Evolutionary conservation across 768 basidiomycete species (phyloP).

Genomic region (Trametes maxima): DNA sequence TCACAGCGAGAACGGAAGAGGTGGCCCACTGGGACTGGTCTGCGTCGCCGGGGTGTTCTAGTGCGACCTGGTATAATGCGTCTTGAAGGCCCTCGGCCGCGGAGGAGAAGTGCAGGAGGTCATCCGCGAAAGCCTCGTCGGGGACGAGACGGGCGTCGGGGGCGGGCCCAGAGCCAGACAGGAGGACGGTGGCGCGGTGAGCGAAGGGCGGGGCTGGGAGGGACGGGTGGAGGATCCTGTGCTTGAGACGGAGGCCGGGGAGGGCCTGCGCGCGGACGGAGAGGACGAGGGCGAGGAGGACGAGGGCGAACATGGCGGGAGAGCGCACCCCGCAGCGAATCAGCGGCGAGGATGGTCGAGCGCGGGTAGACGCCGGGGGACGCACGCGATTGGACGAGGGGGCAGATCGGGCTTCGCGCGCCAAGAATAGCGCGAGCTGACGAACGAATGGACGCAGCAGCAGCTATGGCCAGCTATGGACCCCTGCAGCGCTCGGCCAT

Average conservation of each 20-base stretch:
- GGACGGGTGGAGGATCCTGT: constrained; percentile 56
- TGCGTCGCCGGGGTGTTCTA: constrained; percentile 49
- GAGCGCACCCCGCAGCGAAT: constrained; percentile 11
- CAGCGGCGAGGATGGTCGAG: neutral
- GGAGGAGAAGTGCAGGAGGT: constrained; percentile 49
- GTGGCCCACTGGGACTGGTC: constrained; percentile 53
- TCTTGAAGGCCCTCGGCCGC: constrained; percentile 37
- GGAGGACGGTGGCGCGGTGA: constrained; percentile 44
- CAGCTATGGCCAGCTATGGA: too few species aligned
- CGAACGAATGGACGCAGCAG: neutral
- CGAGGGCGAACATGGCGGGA: constrained; percentile 25
- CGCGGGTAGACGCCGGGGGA: constrained; percentile 8
- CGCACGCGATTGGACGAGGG: constrained; percentile 21
- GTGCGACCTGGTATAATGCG: constrained; percentile 72
- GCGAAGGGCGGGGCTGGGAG: constrained; percentile 39
- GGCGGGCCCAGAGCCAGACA: constrained; percentile 32
- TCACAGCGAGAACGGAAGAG: constrained; percentile 63
- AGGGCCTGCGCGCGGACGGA: constrained; percentile 24
- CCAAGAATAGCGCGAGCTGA: constrained; percentile 13
- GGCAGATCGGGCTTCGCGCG: constrained; percentile 1
- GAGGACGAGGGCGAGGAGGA: constrained; percentile 28
- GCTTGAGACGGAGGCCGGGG: constrained; percentile 41
- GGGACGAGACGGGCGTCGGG: constrained; percentile 33
- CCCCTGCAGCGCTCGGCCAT: neutral
- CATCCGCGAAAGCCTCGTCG: constrained; percentile 44